These are phyloP conservation scores for Euphorbia peplus DNA, from an alignment of 345 rosid genomes.

Conservation along the genomic window DNA sequence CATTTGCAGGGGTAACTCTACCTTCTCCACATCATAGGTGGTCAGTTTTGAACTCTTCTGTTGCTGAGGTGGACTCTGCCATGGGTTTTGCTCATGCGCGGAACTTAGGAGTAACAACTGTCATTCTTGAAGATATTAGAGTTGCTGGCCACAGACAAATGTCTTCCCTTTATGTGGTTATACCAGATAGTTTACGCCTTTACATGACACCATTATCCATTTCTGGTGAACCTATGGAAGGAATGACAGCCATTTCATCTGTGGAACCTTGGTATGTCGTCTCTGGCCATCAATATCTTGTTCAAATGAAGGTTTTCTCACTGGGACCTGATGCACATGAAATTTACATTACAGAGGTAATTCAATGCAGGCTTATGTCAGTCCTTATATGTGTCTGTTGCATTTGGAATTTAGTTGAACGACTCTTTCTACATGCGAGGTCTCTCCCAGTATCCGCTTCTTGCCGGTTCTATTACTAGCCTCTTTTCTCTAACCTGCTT, in stretches of 20 bases:
- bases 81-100: constrained; percentile 56
- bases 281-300: constrained; percentile 60
- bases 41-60: constrained; percentile 65
- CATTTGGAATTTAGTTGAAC: constrained; percentile 12
- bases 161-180: constrained; percentile 77
- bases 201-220: constrained; percentile 53
- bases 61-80: constrained; percentile 64
- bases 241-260: constrained; percentile 51
- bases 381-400: not conserved
- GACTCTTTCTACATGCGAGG: not conserved
- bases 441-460: not conserved
- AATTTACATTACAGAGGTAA: constrained; percentile 84
- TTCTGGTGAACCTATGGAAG: constrained; percentile 55
- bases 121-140: constrained; percentile 81
- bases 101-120: constrained; percentile 66
- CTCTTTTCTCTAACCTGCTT: not conserved
- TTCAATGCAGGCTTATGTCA: constrained; percentile 11
- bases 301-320: constrained; percentile 70
- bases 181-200: constrained; percentile 60
- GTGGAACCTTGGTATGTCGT: constrained; percentile 70
- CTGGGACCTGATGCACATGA: constrained; percentile 61
- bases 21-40: constrained; percentile 80
- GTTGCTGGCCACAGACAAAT: constrained; percentile 83
- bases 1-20: constrained; percentile 63
- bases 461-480: not conserved